These are phyloP conservation scores for Candida sanyaensis DNA, from an alignment of 1,139 yeast genomes.

Conservation along the genomic window DNA sequence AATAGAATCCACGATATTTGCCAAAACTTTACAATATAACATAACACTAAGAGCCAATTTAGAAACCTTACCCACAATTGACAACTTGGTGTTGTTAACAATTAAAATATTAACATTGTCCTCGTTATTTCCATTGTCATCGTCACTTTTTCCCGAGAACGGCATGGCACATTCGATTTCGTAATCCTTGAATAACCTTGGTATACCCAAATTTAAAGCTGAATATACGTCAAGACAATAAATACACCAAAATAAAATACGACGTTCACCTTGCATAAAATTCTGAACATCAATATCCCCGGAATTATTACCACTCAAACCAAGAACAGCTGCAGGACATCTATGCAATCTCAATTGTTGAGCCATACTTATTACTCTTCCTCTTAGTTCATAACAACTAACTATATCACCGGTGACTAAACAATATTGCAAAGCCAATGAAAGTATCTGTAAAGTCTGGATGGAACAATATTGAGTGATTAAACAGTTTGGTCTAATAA, in stretches of 20 bases:
- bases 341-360: conserved; percentile 84
- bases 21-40: conserved; percentile 73
- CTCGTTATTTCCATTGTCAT: conserved; percentile 38
- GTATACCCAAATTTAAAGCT: conserved; percentile 78
- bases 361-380: conserved; percentile 78
- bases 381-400: conserved; percentile 74
- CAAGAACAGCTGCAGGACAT: conserved; percentile 82
- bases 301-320: conserved; percentile 45
- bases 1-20: conserved; percentile 67
- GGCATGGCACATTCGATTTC: conserved; percentile 89
- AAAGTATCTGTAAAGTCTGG: conserved; percentile 67
- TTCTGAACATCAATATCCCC: conserved; percentile 53
- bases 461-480: conserved; percentile 60
- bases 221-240: conserved; percentile 78
- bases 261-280: conserved; percentile 75
- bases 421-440: conserved; percentile 71
- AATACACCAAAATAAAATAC: conserved; percentile 82
- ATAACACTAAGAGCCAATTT: conserved; percentile 63
- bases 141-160: conserved; percentile 55
- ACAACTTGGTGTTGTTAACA: conserved; percentile 56
- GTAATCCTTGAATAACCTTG: conserved; percentile 73
- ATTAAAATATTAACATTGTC: conserved; percentile 56
- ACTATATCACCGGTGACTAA: conserved; percentile 72
- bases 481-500: conserved; percentile 53
- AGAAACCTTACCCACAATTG: conserved; percentile 70